Evolutionary conservation across 108 stramenopile species (phyloP).

Genomic region (Poteriospumella lacustris): DNA sequence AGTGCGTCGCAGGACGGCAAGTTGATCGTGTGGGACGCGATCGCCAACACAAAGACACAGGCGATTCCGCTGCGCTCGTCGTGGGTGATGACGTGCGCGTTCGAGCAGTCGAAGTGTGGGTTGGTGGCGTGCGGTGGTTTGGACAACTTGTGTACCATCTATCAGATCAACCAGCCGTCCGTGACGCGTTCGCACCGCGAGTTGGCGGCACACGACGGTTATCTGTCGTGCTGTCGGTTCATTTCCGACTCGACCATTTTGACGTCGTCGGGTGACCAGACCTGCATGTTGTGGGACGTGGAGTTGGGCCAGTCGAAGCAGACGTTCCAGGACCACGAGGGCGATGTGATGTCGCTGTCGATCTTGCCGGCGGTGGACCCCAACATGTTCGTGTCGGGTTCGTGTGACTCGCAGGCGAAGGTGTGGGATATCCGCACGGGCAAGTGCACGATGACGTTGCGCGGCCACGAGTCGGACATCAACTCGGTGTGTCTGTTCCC

Average conservation of each 20-base stretch:
- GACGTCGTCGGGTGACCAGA: slow-evolving; percentile 89
- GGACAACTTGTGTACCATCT: slow-evolving; percentile 98
- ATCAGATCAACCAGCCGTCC: slow-evolving; percentile 62
- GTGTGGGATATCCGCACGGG: slow-evolving; percentile 88
- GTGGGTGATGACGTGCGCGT: slow-evolving; percentile 98
- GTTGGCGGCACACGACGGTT: slow-evolving; percentile 96
- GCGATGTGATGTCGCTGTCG: slow-evolving; percentile 84
- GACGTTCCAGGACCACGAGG: slow-evolving; percentile 84
- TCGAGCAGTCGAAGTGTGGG: slow-evolving; percentile 80
- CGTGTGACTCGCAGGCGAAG: slow-evolving; percentile 88
- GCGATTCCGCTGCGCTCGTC: slow-evolving; percentile 79
- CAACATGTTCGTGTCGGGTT: slow-evolving; percentile 83
- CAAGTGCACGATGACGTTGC: slow-evolving; percentile 73
- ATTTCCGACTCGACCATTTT: slow-evolving; percentile 71
- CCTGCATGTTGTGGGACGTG: slow-evolving; percentile 93
- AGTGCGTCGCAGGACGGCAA: slow-evolving; percentile 96
- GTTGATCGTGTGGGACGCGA: slow-evolving; percentile 93
- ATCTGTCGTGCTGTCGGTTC: slow-evolving; percentile 94
- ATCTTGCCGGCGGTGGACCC: slow-evolving; percentile 67
- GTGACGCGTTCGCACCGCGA: slow-evolving; percentile 69
- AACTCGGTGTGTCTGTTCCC: slow-evolving; percentile 92
- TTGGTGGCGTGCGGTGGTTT: slow-evolving; percentile 95
- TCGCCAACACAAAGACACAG: slow-evolving; percentile 73
- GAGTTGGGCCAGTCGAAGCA: slow-evolving; percentile 64
- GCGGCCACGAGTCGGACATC: slow-evolving; percentile 91